Evolutionary conservation across 2,329 filamentous ascomycete species (phyloP), one percentile per base, ranked within the genome.

Genomic region (Plectosphaerella plurivora): DNA sequence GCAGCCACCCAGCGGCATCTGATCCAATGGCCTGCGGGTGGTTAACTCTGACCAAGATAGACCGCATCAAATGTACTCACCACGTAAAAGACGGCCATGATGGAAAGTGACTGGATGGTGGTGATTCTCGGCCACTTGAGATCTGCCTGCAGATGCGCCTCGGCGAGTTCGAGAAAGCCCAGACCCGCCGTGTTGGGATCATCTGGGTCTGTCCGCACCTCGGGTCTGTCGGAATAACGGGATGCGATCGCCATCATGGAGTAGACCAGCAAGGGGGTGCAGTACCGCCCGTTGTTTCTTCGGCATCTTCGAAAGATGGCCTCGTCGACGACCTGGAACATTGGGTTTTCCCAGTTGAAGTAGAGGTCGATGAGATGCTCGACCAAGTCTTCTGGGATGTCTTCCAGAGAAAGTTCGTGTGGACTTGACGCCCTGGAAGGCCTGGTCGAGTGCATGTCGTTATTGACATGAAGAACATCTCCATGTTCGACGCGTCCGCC

Each of bases 321-420:
- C 42, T 72, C 69, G 33, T 71, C 63, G 1, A 70, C 60, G 0
- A 69, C 53, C n/a, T 68, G 66, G 15, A 57, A 59, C 66, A 68
- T 70, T 0, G 68, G 68, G 12, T 68, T 63, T 20, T 71, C 66
- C 63, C 68, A 72, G 11, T 57, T 55, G 45, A 71, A 72, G 49
- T 68, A 71, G 1, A 69, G 48, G 24, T 67, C 62, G 9, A 71
- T 61, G 9, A 65, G 50, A 36, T 70, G 60, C 12, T 59, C 56
- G 45, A 63, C 57, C 1, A 70, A 56, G 9, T 63, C 59, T 12
- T 60, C 57, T 5, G 55, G 39, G 45, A 25, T 52, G 54, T n/a
- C 24, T 50, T 20, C 47, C 55, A 18, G 14, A 42, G n/a, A 3
- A 20, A 24, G 35, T 55, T 49, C 42, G 22, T 47, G 33, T 24